Evolutionary conservation across 225 moss, liverwort and hornwort genomes (phyloP).

Genomic region (Marchantia polymorpha): DNA sequence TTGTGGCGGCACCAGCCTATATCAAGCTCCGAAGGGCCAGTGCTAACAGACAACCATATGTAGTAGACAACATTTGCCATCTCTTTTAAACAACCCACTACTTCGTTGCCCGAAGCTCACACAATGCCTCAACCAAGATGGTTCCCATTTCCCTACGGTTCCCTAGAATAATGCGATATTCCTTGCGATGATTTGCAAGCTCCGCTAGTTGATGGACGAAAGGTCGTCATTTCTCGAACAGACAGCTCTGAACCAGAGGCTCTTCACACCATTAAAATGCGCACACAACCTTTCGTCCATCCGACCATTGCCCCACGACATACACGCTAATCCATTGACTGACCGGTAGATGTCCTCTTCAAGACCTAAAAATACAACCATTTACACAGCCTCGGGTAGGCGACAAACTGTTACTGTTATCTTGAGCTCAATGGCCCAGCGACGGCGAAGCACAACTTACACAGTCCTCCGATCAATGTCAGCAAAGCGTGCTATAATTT

Average conservation of each 20-base stretch:
- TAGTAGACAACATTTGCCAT: conserved; percentile 26
- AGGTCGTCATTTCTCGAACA: conserved; percentile 11
- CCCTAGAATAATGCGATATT: conserved; percentile 10
- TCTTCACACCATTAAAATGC: conserved; percentile 25
- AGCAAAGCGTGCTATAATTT: conserved; percentile 2
- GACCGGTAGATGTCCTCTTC: conserved; percentile 18
- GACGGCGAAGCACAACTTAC: conserved; percentile 16
- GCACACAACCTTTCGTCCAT: conserved; percentile 33
- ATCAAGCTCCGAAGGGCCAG: conserved; percentile 29
- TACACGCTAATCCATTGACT: conserved; percentile 28
- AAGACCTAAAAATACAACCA: conserved; percentile 22
- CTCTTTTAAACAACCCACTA: conserved; percentile 35
- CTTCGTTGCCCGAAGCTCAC: conserved; percentile 34
- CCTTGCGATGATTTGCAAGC: neutral
- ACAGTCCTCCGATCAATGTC: conserved; percentile 17
- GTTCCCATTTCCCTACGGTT: neutral
- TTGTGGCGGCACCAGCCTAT: conserved; percentile 35
- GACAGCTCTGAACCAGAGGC: conserved; percentile 8
- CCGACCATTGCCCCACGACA: conserved; percentile 28
- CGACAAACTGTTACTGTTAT: neutral
- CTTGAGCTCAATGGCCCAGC: conserved; percentile 3
- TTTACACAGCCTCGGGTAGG: conserved; percentile 22
- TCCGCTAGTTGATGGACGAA: conserved; percentile 6
- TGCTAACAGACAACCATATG: conserved; percentile 34
- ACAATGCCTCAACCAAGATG: conserved; percentile 25